Evolutionary conservation across 176 grass and related monocot species (phyloP).

Genomic region (Phragmites australis): DNA sequence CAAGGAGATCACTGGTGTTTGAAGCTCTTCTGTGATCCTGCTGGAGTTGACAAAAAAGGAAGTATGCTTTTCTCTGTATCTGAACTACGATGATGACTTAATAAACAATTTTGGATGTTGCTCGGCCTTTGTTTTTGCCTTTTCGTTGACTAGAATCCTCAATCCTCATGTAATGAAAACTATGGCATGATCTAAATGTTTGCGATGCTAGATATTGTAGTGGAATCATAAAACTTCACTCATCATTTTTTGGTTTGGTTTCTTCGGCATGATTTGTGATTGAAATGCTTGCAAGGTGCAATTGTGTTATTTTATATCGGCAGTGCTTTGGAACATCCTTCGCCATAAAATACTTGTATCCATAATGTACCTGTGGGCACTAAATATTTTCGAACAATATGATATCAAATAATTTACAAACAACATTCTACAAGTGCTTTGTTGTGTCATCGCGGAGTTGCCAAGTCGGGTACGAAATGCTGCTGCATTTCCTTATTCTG

Average conservation of each 20-base stretch:
- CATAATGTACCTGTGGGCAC: background rate
- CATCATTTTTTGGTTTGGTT: background rate
- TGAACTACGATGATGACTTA: conserved; percentile 13
- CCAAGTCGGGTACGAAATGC: background rate
- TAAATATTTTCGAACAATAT: background rate
- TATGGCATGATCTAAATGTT: background rate
- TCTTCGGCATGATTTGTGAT: conserved; percentile 6
- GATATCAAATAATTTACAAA: conserved; percentile 38
- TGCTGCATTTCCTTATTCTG: conserved; percentile 13
- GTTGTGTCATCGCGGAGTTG: background rate
- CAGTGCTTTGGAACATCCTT: background rate
- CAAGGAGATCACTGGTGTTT: conserved; percentile 11
- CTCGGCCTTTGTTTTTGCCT: background rate
- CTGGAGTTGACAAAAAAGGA: conserved; percentile 17
- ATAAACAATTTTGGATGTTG: conserved; percentile 24
- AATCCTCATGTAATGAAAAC: conserved; percentile 32
- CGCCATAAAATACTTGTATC: background rate
- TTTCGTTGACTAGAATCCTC: background rate
- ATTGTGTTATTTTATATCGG: background rate
- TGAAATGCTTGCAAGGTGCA: background rate
- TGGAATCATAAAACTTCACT: background rate
- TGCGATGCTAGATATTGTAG: background rate
- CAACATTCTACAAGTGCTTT: background rate
- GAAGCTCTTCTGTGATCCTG: background rate
- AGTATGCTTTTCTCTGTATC: conserved; percentile 23